Evolutionary conservation across 345 rosid species (phyloP).

Genomic region (Durio zibethinus): DNA sequence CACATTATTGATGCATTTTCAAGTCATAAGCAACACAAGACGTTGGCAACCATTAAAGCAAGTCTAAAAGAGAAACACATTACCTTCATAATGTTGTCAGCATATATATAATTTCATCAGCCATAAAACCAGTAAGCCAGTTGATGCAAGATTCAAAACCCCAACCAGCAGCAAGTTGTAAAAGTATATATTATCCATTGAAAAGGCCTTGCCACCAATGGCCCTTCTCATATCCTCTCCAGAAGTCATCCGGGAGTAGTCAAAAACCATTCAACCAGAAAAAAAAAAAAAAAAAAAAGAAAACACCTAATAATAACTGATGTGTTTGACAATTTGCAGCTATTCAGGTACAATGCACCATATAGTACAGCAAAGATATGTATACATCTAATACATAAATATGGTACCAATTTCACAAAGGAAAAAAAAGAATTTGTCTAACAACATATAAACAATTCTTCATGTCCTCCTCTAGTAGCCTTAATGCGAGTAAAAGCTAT

Average conservation of each 20-base stretch:
- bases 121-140: constrained; percentile 87
- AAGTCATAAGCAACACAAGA: no score
- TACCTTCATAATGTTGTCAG: constrained; percentile 22
- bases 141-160: constrained; percentile 32
- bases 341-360: background rate
- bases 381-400: no score
- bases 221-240: constrained; percentile 35
- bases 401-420: no score
- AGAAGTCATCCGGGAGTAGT: background rate
- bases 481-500: no score
- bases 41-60: no score
- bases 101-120: constrained; percentile 75
- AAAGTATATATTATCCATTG: background rate
- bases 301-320: background rate
- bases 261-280: no score
- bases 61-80: background rate
- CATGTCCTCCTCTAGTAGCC: background rate
- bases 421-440: no score
- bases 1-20: no score
- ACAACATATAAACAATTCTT: no score
- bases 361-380: background rate
- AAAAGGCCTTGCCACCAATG: constrained; percentile 17
- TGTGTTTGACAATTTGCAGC: background rate
- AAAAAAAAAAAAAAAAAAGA: no score
- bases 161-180: background rate